A percentile compares a stretch with the other conserved stretches of the same genome.
phyloP scores from a whole-genome alignment of 106 monocot genomes.

The Narthecium ossifragum region DNA sequence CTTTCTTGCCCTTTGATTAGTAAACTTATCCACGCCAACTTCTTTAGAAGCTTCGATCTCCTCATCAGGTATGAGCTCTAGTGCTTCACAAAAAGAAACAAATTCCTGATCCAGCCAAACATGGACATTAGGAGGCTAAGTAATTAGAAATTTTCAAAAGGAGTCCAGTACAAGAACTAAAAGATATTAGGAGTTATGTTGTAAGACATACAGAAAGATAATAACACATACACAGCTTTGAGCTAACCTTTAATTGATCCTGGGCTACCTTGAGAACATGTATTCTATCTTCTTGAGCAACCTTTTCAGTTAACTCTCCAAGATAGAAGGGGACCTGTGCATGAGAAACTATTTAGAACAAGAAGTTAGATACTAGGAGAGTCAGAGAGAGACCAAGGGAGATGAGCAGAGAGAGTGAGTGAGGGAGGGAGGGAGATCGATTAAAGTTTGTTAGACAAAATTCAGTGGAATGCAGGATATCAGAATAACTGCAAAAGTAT shows the following conservation, averaged over 20 bases:
- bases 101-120: too few relatives aligned
- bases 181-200: too few relatives aligned
- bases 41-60: conserved; percentile 45
- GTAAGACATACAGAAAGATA: neutral
- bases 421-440: too few relatives aligned
- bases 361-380: too few relatives aligned
- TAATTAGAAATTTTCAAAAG: too few relatives aligned
- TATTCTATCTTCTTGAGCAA: conserved; percentile 59
- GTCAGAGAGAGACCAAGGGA: too few relatives aligned
- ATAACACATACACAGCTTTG: neutral
- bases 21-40: conserved; percentile 29
- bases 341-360: neutral
- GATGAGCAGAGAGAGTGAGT: too few relatives aligned
- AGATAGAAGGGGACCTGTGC: conserved; percentile 74
- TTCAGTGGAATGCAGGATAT: too few relatives aligned
- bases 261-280: conserved; percentile 56
- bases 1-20: conserved; percentile 72
- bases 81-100: conserved; percentile 80
- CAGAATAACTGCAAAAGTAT: too few relatives aligned
- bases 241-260: conserved; percentile 71
- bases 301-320: conserved; percentile 78
- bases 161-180: too few relatives aligned
- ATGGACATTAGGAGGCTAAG: too few relatives aligned
- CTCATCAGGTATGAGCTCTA: conserved; percentile 91
- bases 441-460: too few relatives aligned